Conservation (phyloP, 148 eudicot species). For the Rhododendron ovatum region DNA sequence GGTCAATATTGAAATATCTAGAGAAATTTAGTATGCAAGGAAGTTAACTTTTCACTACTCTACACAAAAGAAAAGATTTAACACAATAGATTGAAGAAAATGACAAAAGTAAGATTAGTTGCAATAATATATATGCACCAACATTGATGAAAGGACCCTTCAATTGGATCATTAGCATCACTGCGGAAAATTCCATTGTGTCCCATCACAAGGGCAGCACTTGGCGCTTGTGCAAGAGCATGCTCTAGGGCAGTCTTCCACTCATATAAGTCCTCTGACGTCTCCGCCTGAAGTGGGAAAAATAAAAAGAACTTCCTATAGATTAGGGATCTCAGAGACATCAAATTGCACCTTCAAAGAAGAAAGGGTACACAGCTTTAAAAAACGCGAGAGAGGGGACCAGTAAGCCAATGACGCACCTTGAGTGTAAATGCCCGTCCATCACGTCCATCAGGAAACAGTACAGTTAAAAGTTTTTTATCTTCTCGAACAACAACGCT, state of each 20-base stretch:
- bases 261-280: slow-evolving; percentile 86
- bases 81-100: slow-evolving; percentile 2
- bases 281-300: slow-evolving; percentile 67
- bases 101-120: slow-evolving; percentile 2
- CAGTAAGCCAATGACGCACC: slow-evolving; percentile 30
- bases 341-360: slow-evolving; percentile 1
- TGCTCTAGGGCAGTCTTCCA: slow-evolving; percentile 95
- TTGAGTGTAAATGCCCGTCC: slow-evolving; percentile 98
- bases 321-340: not conserved
- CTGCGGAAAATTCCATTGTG: slow-evolving; percentile 91
- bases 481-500: slow-evolving; percentile 99
- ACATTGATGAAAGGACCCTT: slow-evolving; percentile 90
- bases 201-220: slow-evolving; percentile 99
- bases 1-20: slow-evolving; percentile 6
- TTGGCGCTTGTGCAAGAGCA: slow-evolving; percentile 98
- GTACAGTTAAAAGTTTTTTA: slow-evolving; percentile 84
- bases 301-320: not conserved
- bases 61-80: not conserved
- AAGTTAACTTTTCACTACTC: slow-evolving; percentile 1
- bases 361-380: not conserved
- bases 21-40: not conserved
- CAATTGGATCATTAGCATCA: slow-evolving; percentile 67
- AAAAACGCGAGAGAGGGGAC: not conserved
- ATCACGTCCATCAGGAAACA: slow-evolving; percentile 98
- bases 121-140: slow-evolving; percentile 21